These are phyloP conservation scores for Evansstolkia leycettana DNA, from an alignment of 495 filamentous ascomycete genomes.

Conservation along the genomic window DNA sequence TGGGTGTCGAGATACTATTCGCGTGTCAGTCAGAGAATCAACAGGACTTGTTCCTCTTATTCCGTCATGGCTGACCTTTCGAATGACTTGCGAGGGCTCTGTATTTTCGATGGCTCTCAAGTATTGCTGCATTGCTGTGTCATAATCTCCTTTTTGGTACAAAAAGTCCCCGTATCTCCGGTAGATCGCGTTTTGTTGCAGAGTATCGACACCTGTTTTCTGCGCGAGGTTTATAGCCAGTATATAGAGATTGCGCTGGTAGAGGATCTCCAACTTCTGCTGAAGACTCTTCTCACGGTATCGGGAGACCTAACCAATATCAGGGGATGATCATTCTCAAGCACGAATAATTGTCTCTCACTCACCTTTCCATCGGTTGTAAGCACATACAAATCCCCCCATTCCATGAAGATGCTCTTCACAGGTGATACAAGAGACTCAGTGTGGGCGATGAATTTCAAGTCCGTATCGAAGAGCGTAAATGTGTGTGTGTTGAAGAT, in stretches of 20 bases:
- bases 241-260: constrained; percentile 84
- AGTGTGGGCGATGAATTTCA: constrained; percentile 83
- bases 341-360: neutral
- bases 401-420: constrained; percentile 68
- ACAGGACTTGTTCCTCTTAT: too few relatives aligned
- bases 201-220: constrained; percentile 61
- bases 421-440: constrained; percentile 71
- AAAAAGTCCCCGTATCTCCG: constrained; percentile 89
- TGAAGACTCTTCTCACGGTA: constrained; percentile 88
- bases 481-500: constrained; percentile 76
- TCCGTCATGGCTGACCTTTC: constrained; percentile 45
- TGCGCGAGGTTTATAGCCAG: constrained; percentile 89
- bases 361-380: constrained; percentile 80
- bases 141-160: constrained; percentile 91
- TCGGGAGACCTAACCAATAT: constrained; percentile 51
- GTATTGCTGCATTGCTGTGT: constrained; percentile 97
- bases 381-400: constrained; percentile 83
- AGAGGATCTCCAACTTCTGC: constrained; percentile 86
- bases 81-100: constrained; percentile 86
- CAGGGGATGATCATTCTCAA: constrained; percentile 4
- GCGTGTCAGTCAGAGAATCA: constrained; percentile 9
- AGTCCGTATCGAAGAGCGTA: constrained; percentile 76
- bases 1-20: constrained; percentile 81
- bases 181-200: constrained; percentile 83
- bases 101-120: constrained; percentile 91